phyloP scores from a whole-genome alignment of 805 yeast genomes.

The Brettanomyces naardenensis region DNA sequence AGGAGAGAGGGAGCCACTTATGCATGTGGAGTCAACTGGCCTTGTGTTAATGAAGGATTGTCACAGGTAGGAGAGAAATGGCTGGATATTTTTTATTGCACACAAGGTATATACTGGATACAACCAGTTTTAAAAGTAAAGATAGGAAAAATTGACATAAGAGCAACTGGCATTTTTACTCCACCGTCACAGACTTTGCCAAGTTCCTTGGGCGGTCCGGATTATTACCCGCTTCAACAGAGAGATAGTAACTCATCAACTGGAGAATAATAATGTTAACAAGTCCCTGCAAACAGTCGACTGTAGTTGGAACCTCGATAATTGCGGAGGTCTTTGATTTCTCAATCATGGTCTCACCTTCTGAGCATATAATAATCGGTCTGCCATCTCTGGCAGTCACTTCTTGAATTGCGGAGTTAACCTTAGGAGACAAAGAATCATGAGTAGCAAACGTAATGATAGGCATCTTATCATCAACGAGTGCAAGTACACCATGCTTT shows the following conservation, averaged over 20 bases:
- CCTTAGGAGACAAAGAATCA: conserved; percentile 94
- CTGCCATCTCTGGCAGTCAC: conserved; percentile 96
- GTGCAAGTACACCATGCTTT: conserved; percentile 96
- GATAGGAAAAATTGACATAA: neutral
- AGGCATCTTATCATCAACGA: conserved; percentile 90
- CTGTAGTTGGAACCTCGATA: conserved; percentile 89
- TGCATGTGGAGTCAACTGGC: no score
- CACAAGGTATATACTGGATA: neutral
- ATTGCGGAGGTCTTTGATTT: conserved; percentile 54
- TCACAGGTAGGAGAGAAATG: no score
- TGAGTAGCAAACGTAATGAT: conserved; percentile 94
- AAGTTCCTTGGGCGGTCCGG: conserved; percentile 98
- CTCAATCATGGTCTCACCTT: conserved; percentile 60
- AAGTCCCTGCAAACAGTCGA: conserved; percentile 95
- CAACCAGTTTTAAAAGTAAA: no score
- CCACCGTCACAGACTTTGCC: conserved; percentile 98
- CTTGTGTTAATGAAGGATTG: no score
- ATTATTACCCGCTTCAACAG: conserved; percentile 88
- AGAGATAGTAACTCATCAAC: conserved; percentile 94
- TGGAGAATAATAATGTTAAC: conserved; percentile 92
- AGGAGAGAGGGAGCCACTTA: no score
- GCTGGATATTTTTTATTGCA: no score
- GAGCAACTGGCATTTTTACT: conserved; percentile 37
- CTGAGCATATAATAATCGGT: conserved; percentile 87
- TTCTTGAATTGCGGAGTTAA: conserved; percentile 91